Conservation (phyloP, 495 filamentous ascomycete species). For the Entonaema liquescens region DNA sequence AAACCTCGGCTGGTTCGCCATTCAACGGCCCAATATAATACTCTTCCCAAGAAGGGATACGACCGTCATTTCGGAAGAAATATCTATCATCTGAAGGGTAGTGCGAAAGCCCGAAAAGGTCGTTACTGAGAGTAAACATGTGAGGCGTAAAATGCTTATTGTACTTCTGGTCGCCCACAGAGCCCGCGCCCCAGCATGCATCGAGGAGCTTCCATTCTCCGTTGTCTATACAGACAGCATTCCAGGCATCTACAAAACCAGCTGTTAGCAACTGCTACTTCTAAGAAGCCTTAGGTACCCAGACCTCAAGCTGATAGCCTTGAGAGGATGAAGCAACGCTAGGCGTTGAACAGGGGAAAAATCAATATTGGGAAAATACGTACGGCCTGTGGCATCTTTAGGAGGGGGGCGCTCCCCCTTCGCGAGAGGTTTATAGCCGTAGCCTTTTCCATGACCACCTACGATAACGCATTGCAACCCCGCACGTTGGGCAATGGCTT, state of each 20-base stretch:
- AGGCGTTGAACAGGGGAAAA: not conserved
- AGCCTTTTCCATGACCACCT: slow-evolving; percentile 87
- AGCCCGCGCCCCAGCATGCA: slow-evolving; percentile 92
- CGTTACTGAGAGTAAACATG: slow-evolving; percentile 82
- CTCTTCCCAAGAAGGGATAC: slow-evolving; percentile 73
- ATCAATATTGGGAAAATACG: slow-evolving; percentile 1
- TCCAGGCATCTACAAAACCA: slow-evolving; percentile 76
- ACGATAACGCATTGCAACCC: slow-evolving; percentile 78
- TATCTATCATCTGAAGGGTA: slow-evolving; percentile 73
- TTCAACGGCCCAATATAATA: slow-evolving; percentile 67
- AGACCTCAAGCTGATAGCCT: not conserved
- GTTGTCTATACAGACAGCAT: slow-evolving; percentile 84
- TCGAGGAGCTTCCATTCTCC: slow-evolving; percentile 93
- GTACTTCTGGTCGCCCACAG: slow-evolving; percentile 63
- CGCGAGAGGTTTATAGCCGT: slow-evolving; percentile 65
- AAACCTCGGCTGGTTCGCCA: slow-evolving; percentile 61
- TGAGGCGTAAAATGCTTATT: slow-evolving; percentile 70
- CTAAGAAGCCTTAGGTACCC: not conserved
- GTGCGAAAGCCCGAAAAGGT: slow-evolving; percentile 80
- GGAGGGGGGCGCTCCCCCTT: slow-evolving; percentile 68
- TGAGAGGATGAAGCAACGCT: not conserved
- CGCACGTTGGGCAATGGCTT: slow-evolving; percentile 73
- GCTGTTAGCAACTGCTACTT: slow-evolving; percentile 39
- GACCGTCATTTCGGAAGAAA: slow-evolving; percentile 69
- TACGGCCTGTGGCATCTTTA: slow-evolving; percentile 56